phyloP scores from a whole-genome alignment of 148 eudicot species.

The Amaranthus cruentus region DNA sequence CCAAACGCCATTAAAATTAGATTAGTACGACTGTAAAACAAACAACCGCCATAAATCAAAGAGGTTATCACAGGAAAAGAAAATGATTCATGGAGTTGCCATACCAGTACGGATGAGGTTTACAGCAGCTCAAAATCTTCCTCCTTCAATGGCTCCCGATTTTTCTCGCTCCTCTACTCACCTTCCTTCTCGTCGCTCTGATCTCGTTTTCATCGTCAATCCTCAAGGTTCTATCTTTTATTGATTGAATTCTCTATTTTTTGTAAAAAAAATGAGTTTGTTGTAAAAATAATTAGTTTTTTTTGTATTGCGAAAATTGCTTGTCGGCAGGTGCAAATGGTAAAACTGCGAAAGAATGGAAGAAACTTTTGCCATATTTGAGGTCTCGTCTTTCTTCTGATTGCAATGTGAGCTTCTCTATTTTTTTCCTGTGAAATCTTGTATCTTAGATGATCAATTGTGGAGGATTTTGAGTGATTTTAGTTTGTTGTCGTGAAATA shows the following conservation, averaged over 20 bases:
- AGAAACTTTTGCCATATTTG: slow-evolving; percentile 73
- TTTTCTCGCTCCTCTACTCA: slow-evolving; percentile 34
- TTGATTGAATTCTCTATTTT: not conserved
- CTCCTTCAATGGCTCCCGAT: slow-evolving; percentile 39
- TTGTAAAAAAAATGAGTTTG: not conserved
- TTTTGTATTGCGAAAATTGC: not conserved
- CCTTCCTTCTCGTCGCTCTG: slow-evolving; percentile 50
- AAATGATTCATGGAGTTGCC: slow-evolving; percentile 13
- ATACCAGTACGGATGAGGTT: slow-evolving; percentile 19
- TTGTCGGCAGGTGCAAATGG: slow-evolving; percentile 79
- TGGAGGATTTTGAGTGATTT: not conserved
- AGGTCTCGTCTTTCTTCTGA: slow-evolving; percentile 75
- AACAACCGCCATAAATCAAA: slow-evolving; percentile 7
- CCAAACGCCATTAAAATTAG: not conserved
- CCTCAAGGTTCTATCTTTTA: slow-evolving; percentile 50
- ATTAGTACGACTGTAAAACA: not conserved
- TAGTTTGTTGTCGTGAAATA: not conserved
- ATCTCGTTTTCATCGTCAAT: slow-evolving; percentile 83
- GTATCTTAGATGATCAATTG: not conserved
- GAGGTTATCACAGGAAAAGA: not conserved
- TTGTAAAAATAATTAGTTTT: not conserved
- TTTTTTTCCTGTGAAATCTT: not conserved
- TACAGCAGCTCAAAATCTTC: slow-evolving; percentile 23
- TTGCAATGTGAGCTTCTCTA: slow-evolving; percentile 65
- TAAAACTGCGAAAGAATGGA: slow-evolving; percentile 83